phyloP scores from a whole-genome alignment of 352 stramenopile species.

The Lagenidium giganteum region DNA sequence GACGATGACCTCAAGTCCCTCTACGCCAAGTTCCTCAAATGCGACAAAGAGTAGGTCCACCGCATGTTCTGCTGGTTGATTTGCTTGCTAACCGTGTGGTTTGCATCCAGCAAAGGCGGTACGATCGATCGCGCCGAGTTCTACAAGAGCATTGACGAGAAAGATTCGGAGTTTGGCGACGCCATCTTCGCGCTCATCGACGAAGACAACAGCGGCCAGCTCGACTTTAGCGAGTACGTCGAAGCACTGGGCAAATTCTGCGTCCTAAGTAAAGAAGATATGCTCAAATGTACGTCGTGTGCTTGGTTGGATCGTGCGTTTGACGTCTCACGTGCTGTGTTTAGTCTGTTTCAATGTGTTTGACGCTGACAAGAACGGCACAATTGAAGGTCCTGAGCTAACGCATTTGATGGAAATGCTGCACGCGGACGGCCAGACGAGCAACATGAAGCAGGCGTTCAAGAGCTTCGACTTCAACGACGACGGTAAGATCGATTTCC shows the following conservation, averaged over 20 bases:
- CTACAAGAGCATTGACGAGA: conserved; percentile 62
- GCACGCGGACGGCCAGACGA: conserved; percentile 52
- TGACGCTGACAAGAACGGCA: conserved; percentile 65
- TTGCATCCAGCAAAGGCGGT: conserved; percentile 46
- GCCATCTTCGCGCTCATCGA: conserved; percentile 73
- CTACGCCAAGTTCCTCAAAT: conserved; percentile 54
- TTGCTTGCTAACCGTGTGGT: not conserved
- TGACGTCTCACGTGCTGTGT: not conserved
- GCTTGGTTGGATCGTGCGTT: not conserved
- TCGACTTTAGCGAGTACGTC: conserved; percentile 76
- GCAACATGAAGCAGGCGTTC: conserved; percentile 65
- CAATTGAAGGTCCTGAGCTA: conserved; percentile 64
- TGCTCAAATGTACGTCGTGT: conserved; percentile 54
- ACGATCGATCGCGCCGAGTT: conserved; percentile 69
- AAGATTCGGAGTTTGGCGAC: conserved; percentile 65
- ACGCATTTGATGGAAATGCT: conserved; percentile 60
- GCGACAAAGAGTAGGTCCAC: conserved; percentile 38
- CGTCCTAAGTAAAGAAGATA: conserved; percentile 64
- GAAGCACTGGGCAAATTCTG: conserved; percentile 75
- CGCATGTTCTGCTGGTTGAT: not conserved
- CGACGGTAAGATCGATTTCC: conserved; percentile 71
- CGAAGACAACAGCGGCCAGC: conserved; percentile 61
- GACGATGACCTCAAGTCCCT: conserved; percentile 48
- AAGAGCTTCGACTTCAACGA: conserved; percentile 63
- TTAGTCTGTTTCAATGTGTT: conserved; percentile 80